Conservation (phyloP, 2,329 filamentous ascomycete species). For the Reticulascus tulasneorum region DNA sequence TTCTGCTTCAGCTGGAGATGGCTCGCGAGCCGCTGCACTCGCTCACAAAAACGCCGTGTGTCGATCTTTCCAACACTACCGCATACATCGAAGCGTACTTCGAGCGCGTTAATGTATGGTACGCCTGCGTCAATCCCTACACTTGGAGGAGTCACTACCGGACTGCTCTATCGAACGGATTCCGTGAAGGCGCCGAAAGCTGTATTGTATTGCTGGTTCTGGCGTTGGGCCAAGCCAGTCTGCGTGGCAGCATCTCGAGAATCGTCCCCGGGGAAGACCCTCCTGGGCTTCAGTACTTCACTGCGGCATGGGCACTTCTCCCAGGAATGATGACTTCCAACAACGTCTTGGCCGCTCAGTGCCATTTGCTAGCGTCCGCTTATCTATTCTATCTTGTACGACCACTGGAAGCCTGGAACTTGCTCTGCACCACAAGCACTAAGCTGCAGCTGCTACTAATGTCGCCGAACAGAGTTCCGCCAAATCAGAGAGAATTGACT, state of each 20-base stretch:
- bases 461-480: constrained; percentile 65
- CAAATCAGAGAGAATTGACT: constrained; percentile 66
- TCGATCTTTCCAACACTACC: constrained; percentile 71
- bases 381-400: constrained; percentile 81
- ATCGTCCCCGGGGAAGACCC: constrained; percentile 66
- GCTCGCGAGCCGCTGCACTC: constrained; percentile 69
- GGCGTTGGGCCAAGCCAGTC: constrained; percentile 71
- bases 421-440: constrained; percentile 74
- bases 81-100: constrained; percentile 78
- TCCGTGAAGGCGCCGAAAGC: constrained; percentile 74
- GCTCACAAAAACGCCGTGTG: constrained; percentile 58
- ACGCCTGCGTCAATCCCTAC: constrained; percentile 79
- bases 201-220: constrained; percentile 78
- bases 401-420: constrained; percentile 77
- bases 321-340: constrained; percentile 78
- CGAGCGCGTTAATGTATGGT: constrained; percentile 78
- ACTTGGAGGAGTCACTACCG: constrained; percentile 75
- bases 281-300: constrained; percentile 75
- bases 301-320: constrained; percentile 73
- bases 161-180: constrained; percentile 69
- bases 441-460: constrained; percentile 77
- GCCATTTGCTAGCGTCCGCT: constrained; percentile 74
- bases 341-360: constrained; percentile 73
- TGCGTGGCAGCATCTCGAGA: constrained; percentile 71
- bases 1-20: constrained; percentile 79